Conservation (phyloP, 2,329 filamentous ascomycete species). For the Beauveria bassiana region DNA sequence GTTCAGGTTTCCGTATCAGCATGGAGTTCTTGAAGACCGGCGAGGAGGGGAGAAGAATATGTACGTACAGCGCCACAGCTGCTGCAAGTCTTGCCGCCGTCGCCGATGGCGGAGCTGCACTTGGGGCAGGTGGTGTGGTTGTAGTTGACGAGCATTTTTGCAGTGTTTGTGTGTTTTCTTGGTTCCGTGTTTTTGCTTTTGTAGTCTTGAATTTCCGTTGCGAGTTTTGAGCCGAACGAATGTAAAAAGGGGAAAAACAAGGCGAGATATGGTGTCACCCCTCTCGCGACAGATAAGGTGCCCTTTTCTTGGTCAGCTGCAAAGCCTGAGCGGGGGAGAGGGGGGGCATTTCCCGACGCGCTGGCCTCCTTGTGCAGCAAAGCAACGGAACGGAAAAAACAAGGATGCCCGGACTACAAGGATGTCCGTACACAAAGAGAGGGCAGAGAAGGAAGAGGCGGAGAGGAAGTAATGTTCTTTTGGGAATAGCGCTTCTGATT, state of each 20-base stretch:
- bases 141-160: conserved; percentile 26
- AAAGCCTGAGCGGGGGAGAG: not conserved
- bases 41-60: not conserved
- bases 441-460: not conserved
- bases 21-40: not conserved
- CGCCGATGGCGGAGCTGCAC: conserved; percentile 41
- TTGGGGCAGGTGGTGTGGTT: conserved; percentile 45
- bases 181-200: not conserved
- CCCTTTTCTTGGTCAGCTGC: not conserved
- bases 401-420: too few relatives aligned
- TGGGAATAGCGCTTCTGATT: not conserved
- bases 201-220: not conserved
- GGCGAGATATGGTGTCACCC: not conserved
- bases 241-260: not conserved
- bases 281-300: not conserved
- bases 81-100: conserved; percentile 43
- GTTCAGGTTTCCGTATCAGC: not conserved
- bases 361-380: not conserved
- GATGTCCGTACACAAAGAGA: too few relatives aligned
- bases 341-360: too few relatives aligned
- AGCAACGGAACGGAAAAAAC: not conserved
- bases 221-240: too few relatives aligned
- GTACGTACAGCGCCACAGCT: conserved; percentile 49
- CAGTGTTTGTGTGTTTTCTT: not conserved
- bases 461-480: not conserved